phyloP scores from a whole-genome alignment of 129 eudicot genomes.

The Artemisia tridentata region DNA sequence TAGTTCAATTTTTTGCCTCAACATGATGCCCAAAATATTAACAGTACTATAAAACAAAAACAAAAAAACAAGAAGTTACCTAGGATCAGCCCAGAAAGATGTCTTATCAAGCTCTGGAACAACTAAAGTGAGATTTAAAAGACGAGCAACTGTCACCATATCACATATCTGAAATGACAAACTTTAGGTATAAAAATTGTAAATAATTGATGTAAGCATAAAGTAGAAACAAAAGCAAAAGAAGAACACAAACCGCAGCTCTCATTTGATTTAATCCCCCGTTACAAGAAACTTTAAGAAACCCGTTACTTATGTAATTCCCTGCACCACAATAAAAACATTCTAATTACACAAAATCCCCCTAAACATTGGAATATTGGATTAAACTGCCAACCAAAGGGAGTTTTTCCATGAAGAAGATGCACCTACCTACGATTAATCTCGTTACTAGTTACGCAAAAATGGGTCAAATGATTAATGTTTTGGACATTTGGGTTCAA shows the following conservation, averaged over 20 bases:
- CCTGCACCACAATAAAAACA: constrained; percentile 47
- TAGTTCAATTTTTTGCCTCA: background rate
- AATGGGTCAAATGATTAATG: background rate
- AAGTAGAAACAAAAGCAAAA: constrained; percentile 5
- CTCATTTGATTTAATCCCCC: constrained; percentile 99
- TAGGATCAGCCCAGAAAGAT: constrained; percentile 97
- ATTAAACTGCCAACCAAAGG: background rate
- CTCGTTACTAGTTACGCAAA: background rate
- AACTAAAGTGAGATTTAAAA: constrained; percentile 87
- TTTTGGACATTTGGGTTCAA: background rate
- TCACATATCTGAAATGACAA: constrained; percentile 76
- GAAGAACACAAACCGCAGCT: constrained; percentile 73
- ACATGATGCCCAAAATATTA: constrained; percentile 5
- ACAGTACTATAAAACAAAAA: background rate
- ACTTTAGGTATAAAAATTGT: background rate
- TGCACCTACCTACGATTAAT: background rate
- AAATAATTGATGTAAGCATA: constrained; percentile 18
- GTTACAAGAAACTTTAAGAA: constrained; percentile 83
- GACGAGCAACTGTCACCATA: constrained; percentile 96
- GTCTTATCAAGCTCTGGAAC: constrained; percentile 97
- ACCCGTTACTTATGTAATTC: constrained; percentile 87
- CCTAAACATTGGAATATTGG: constrained; percentile 9
- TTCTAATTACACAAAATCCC: constrained; percentile 3
- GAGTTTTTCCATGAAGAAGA: background rate
- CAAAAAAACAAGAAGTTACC: constrained; percentile 38